Conservation (phyloP, 345 rosid genomes). For the Moricandia moricandioides region DNA sequence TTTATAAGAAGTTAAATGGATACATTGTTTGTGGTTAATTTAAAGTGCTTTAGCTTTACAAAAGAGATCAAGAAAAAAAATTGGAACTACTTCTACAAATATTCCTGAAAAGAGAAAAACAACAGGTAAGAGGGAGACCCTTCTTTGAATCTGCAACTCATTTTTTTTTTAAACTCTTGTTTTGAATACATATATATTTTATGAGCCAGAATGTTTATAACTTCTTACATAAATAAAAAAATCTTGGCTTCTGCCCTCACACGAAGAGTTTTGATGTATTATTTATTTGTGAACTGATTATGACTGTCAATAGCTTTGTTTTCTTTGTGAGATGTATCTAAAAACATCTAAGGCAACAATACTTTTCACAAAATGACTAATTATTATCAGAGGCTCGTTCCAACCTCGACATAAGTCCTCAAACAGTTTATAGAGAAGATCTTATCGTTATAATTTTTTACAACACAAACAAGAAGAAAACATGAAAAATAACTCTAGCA, state of each 20-base stretch:
- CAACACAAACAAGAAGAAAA: neutral
- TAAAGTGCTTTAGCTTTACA: neutral
- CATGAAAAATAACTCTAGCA: neutral
- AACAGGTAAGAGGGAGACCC: neutral
- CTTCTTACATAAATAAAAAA: neutral
- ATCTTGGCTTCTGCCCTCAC: neutral
- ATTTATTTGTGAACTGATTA: no score
- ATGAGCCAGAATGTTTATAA: neutral
- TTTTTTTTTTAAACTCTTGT: neutral
- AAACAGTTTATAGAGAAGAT: neutral
- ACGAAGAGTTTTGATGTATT: neutral
- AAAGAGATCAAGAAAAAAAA: neutral
- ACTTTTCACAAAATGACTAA: no score
- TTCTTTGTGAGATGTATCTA: neutral
- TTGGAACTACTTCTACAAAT: neutral
- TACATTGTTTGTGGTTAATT: neutral
- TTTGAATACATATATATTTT: neutral
- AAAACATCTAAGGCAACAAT: no score
- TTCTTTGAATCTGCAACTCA: neutral
- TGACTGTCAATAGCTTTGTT: neutral
- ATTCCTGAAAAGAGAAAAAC: neutral
- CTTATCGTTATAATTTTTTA: no score
- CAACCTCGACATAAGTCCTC: neutral
- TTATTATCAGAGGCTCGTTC: neutral
- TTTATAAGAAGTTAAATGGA: neutral